Evolutionary conservation across 345 rosid genomes (phyloP), one percentile per base, ranked within the genome.

Genomic region (Eucalyptus rudis): DNA sequence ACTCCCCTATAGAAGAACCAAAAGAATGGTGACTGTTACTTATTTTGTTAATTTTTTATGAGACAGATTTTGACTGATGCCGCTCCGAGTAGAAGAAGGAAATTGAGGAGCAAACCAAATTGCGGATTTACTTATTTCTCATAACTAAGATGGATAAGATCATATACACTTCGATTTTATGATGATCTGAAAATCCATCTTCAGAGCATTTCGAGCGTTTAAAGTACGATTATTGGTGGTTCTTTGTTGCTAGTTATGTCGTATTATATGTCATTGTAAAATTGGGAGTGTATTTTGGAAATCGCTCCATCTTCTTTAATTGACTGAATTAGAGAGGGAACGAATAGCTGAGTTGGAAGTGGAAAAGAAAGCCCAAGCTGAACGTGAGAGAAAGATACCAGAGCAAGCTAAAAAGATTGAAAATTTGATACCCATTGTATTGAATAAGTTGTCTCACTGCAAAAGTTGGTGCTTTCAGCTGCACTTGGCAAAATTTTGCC

Each of bases 291-390:
- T 43, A 13, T 40, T 84, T 24, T 86, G 86, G 86, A 93, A 86
- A 43, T 86, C 87, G 85, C 54, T 56, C n/a, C 86, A 68, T 58
- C 33, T 62, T 90, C 20, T 64, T 88, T 90, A 87, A 91, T 90
- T 95, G 99, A 95, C 97, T 90, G 99, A 96, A 92, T 88, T 96
- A 89, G 99, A 97, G 94, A 93, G 98, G 92, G 98, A 97, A 90
- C 94, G 98, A 25, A 96, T 96, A 89, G 91, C 92, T 96, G 90
- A 96, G 91, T 92, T 97, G 91, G 99, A 96, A 92, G 99, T 96
- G 93, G 99, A 97, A 93, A 97, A 96, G 93, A 96, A 93, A 93
- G 96, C 96, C 84, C 98, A 97, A 91, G 97, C 94, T 80, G 99
- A 96, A 89, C 94, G 97, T 45, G 98, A 97, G 91, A 97, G 92